Conservation (phyloP, 352 stramenopile genomes). For the Phytophthora aleatoria region DNA sequence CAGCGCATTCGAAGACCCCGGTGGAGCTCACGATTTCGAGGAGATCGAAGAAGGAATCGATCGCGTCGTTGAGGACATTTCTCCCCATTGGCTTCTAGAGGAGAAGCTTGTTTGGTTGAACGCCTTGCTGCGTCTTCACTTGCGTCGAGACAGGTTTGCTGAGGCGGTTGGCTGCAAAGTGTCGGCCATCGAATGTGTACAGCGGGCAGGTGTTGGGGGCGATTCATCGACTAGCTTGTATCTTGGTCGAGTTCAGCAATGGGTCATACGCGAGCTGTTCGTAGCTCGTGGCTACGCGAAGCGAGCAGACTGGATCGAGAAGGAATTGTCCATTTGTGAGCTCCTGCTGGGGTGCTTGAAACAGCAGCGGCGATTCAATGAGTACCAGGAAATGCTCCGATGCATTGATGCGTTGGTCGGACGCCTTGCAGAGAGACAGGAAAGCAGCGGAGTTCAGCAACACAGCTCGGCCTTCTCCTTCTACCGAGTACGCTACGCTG, state of each 20-base stretch:
- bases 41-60: conserved; percentile 72
- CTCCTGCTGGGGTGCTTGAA: conserved; percentile 46
- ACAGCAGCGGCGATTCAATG: conserved; percentile 33
- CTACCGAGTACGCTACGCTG: conserved; percentile 60
- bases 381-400: conserved; percentile 62
- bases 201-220: conserved; percentile 3
- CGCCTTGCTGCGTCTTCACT: conserved; percentile 60
- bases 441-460: conserved; percentile 10
- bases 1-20: conserved; percentile 31
- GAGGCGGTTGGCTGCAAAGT: conserved; percentile 72
- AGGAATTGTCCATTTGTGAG: conserved; percentile 66
- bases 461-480: conserved; percentile 41
- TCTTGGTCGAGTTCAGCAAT: conserved; percentile 26
- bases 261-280: conserved; percentile 48
- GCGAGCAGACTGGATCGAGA: conserved; percentile 51
- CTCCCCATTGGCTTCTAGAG: conserved; percentile 52
- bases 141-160: conserved; percentile 42
- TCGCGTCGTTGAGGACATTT: conserved; percentile 56
- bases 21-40: conserved; percentile 48
- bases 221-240: conserved; percentile 8
- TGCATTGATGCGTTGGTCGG: conserved; percentile 39
- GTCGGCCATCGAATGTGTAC: conserved; percentile 46
- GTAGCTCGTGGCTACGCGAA: conserved; percentile 45
- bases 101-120: conserved; percentile 71
- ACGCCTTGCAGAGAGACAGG: conserved; percentile 38